Percentiles rank a stretch among this genome's conserved stretches.
phyloP scores from a whole-genome alignment of 2,329 filamentous ascomycete species.

The Diaporthe longicolla region DNA sequence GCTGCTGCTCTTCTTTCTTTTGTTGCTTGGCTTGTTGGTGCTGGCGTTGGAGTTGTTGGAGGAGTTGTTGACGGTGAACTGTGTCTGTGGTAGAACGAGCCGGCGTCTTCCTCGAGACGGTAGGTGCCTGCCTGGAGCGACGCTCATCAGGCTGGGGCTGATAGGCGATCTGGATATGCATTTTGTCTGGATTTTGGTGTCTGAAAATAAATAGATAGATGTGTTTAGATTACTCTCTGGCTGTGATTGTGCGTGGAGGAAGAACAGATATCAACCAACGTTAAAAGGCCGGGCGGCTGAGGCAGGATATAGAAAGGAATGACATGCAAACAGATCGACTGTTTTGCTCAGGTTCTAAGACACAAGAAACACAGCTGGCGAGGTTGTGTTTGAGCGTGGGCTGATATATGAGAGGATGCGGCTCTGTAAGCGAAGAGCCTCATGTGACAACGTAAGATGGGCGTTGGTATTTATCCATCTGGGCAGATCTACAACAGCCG shows the following conservation, averaged over 20 bases:
- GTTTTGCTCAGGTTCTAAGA: slow-evolving; percentile 16
- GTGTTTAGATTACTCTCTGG: slow-evolving; percentile 10
- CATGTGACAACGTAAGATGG: slow-evolving; percentile 33
- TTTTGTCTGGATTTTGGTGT: neutral
- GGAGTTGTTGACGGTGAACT: slow-evolving; percentile 10
- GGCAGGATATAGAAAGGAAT: slow-evolving; percentile 12
- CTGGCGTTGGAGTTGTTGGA: slow-evolving; percentile 13
- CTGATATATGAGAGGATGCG: slow-evolving; percentile 35
- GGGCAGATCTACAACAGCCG: slow-evolving; percentile 26
- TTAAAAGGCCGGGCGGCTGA: neutral
- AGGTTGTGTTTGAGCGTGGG: neutral
- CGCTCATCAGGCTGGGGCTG: slow-evolving; percentile 26
- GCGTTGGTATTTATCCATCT: slow-evolving; percentile 29
- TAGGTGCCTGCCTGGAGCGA: slow-evolving; percentile 18
- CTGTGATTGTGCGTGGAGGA: slow-evolving; percentile 12
- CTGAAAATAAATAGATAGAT: neutral
- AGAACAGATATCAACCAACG: neutral
- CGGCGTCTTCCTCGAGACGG: slow-evolving; percentile 27
- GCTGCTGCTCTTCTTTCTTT: neutral
- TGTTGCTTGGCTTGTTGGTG: neutral
- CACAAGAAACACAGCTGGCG: neutral
- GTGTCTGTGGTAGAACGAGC: slow-evolving; percentile 14
- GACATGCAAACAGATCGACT: slow-evolving; percentile 26
- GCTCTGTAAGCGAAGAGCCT: slow-evolving; percentile 22
- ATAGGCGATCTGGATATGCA: slow-evolving; percentile 25